phyloP scores from a whole-genome alignment of 148 eudicot species.

The Polygonum maritimum region DNA sequence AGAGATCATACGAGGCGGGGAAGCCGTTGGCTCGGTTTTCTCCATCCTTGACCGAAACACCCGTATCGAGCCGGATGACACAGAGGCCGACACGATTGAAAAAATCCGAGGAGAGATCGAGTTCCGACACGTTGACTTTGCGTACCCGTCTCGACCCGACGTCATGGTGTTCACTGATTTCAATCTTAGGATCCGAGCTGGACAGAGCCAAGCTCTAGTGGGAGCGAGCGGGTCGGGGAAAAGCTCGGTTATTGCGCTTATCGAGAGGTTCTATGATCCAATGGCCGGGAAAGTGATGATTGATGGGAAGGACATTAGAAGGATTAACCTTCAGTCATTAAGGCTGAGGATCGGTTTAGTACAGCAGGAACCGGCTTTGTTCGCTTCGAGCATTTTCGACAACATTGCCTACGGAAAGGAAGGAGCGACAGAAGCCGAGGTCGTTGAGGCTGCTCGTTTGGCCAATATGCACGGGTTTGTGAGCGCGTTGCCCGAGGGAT shows the following conservation, averaged over 20 bases:
- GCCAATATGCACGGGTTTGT: slow-evolving; percentile 88
- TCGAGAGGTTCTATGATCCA: slow-evolving; percentile 92
- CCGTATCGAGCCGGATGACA: slow-evolving; percentile 76
- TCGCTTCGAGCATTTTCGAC: slow-evolving; percentile 84
- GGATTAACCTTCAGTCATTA: slow-evolving; percentile 65
- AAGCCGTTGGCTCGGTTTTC: slow-evolving; percentile 84
- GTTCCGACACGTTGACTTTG: slow-evolving; percentile 82
- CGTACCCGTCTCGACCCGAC: slow-evolving; percentile 89
- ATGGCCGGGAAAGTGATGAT: slow-evolving; percentile 80
- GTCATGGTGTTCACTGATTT: slow-evolving; percentile 74
- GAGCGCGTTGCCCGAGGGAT: slow-evolving; percentile 87
- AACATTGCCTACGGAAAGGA: slow-evolving; percentile 94
- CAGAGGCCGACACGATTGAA: slow-evolving; percentile 71
- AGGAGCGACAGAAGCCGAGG: slow-evolving; percentile 88
- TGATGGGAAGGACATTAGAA: slow-evolving; percentile 80
- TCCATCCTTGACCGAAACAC: slow-evolving; percentile 75
- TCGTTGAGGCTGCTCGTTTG: slow-evolving; percentile 75
- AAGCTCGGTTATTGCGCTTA: slow-evolving; percentile 79
- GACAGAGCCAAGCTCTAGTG: slow-evolving; percentile 94
- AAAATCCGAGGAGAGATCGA: slow-evolving; percentile 84
- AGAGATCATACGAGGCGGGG: slow-evolving; percentile 92
- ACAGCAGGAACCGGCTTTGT: slow-evolving; percentile 93
- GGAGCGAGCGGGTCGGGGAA: slow-evolving; percentile 98
- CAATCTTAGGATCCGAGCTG: slow-evolving; percentile 82
- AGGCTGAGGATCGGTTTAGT: slow-evolving; percentile 76